Evolutionary conservation across 2,329 filamentous ascomycete genomes (phyloP), one percentile per base, ranked within the genome.

Genomic region (Fusarium nelsonii): DNA sequence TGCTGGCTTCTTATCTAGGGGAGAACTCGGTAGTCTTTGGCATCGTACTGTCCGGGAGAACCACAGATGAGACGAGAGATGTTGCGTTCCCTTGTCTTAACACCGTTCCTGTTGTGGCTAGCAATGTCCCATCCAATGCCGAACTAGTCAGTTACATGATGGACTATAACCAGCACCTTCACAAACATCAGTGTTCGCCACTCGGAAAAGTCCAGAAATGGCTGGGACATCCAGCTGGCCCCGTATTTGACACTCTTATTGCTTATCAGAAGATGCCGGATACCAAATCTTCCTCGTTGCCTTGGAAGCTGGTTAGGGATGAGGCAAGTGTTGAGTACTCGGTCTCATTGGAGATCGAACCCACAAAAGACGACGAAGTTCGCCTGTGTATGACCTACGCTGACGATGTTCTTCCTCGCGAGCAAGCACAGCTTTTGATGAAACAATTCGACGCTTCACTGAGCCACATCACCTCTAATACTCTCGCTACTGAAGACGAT

Each of bases 211-310:
- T 97, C 11, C 92, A 97, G 72, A 88, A 86, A 50, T 91, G 90
- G 85, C 84, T 92, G 18, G 90, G 89, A 0, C 84, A 87, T 60
- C 82, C 90, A 1, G 87, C 90, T 26, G 84, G 87, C 8, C 81
- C 85, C 1, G 82, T 96, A 0, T 97, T 97, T 71, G 94, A 97
- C 74, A 95, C 93, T 0, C 83, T 97, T 2, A 88, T 97, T 62
- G 91, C 93, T 0, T 95, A 94, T 74, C 94, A 97, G 74, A 92
- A 92, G 68, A 83, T 60, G 69, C 79, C 52, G 18, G 69, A 79
- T 18, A 43, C 69, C 36, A 56, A 61, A 36, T 48, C 63, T 16
- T 58, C 76, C 2, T 43, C 52, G 2, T 36, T 75, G 5, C 80
- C 84, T 0, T 97, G 92, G 91, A 81, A 81, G 8, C 68, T 92